A percentile compares a stretch with the other conserved stretches of the same genome.
Evolutionary conservation across 176 grass and related monocot genomes (phyloP).

Genomic region (Melocanna baccifera): DNA sequence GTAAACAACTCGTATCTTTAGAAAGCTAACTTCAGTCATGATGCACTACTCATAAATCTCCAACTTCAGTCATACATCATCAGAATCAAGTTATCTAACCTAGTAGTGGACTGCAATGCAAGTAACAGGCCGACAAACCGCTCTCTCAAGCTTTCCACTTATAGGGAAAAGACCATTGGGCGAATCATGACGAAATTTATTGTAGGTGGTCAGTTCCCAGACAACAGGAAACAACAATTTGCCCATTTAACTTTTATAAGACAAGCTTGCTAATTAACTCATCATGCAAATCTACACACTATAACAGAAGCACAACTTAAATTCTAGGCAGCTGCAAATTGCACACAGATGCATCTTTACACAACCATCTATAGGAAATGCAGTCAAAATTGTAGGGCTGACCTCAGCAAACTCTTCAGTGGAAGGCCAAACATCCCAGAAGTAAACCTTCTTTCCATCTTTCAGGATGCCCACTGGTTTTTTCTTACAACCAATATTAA

Average conservation of each 20-base stretch:
- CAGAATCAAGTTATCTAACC: too few species aligned
- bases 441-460: conserved; percentile 90
- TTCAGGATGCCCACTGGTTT: conserved; percentile 80
- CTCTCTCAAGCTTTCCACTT: not conserved
- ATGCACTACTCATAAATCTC: too few species aligned
- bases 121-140: not conserved
- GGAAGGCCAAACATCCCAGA: conserved; percentile 81
- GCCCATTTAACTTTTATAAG: too few species aligned
- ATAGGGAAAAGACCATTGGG: not conserved
- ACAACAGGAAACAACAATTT: not conserved
- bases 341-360: not conserved
- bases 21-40: not conserved
- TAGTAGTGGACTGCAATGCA: not conserved
- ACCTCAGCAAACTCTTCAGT: conserved; percentile 85
- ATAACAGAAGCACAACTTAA: not conserved
- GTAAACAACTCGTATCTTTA: too few species aligned
- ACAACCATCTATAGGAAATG: not conserved
- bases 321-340: not conserved
- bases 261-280: not conserved
- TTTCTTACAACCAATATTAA: conserved; percentile 96
- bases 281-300: not conserved
- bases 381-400: not conserved
- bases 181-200: not conserved
- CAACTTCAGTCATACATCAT: not conserved
- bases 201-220: not conserved